Evolutionary conservation across 2,329 filamentous ascomycete genomes (phyloP).

Genomic region (Graphilbum ipis-grandicollis): DNA sequence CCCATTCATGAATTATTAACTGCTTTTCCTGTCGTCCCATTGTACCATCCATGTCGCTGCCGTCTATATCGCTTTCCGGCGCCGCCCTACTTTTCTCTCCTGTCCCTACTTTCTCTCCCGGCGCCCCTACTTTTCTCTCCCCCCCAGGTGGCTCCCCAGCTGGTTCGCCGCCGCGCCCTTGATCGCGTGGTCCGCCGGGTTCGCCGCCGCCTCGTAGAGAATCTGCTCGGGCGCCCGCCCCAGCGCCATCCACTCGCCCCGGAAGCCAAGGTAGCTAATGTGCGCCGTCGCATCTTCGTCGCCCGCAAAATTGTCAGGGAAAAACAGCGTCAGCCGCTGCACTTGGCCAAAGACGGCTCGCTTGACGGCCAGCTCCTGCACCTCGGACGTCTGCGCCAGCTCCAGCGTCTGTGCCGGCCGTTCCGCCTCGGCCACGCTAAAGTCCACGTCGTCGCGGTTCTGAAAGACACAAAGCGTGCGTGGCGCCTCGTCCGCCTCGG

Average conservation of each 20-base stretch:
- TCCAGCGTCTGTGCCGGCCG: slow-evolving; percentile 45
- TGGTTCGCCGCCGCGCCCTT: slow-evolving; percentile 37
- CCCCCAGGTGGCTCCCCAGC: slow-evolving; percentile 37
- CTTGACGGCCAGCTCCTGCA: slow-evolving; percentile 78
- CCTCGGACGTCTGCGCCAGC: slow-evolving; percentile 58
- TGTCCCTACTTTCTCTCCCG: neutral
- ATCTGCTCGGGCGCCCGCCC: slow-evolving; percentile 72
- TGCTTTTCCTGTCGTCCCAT: neutral
- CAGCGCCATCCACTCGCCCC: slow-evolving; percentile 81
- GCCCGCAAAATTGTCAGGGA: slow-evolving; percentile 75
- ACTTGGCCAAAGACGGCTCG: slow-evolving; percentile 79
- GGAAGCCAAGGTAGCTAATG: slow-evolving; percentile 76
- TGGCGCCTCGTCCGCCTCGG: slow-evolving; percentile 52
- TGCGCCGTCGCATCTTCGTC: slow-evolving; percentile 67
- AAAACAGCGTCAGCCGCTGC: slow-evolving; percentile 69
- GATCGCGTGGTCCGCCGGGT: slow-evolving; percentile 69
- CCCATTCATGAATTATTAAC: no score
- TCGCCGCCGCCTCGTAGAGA: slow-evolving; percentile 84
- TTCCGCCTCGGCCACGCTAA: slow-evolving; percentile 43
- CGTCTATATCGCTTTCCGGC: neutral
- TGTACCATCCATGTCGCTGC: neutral
- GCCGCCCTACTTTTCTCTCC: neutral
- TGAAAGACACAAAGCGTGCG: slow-evolving; percentile 72
- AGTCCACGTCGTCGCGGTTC: slow-evolving; percentile 81
- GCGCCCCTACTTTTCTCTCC: slow-evolving; percentile 13